Evolutionary conservation across 345 rosid genomes (phyloP).

Genomic region (Linum tenue): DNA sequence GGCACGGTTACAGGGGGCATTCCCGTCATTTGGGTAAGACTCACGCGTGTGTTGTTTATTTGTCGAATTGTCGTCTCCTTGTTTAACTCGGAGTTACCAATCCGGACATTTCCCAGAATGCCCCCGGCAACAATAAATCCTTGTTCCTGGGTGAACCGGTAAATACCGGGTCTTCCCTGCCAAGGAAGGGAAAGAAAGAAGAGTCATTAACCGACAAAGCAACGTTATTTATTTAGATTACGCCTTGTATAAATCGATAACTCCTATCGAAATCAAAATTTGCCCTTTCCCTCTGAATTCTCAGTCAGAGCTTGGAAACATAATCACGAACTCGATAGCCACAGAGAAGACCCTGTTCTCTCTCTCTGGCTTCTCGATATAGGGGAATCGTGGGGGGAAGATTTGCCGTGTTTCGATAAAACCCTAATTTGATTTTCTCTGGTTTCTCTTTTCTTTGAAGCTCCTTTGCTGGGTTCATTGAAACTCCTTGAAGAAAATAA

Average conservation of each 20-base stretch:
- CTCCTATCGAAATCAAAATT: no score
- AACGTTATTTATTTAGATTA: not conserved
- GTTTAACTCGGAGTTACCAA: not conserved
- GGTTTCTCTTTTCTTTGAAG: no score
- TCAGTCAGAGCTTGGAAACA: not conserved
- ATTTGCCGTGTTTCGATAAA: not conserved
- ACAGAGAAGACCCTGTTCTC: not conserved
- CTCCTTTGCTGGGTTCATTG: no score
- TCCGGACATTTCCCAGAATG: not conserved
- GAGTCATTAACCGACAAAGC: not conserved
- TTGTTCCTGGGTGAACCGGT: not conserved
- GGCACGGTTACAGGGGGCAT: not conserved
- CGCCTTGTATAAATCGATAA: not conserved
- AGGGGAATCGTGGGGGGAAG: conserved; percentile 10
- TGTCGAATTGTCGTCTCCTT: no score
- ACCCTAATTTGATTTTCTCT: not conserved
- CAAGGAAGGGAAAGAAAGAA: not conserved
- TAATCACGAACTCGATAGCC: not conserved
- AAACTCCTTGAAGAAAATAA: not conserved
- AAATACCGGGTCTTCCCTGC: not conserved
- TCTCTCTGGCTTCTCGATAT: not conserved
- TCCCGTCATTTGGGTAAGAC: not conserved
- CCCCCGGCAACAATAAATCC: not conserved
- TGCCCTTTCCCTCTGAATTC: no score
- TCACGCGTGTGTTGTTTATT: conserved; percentile 1